Conservation (phyloP, 768 basidiomycete genomes). For the Russula virescens region DNA sequence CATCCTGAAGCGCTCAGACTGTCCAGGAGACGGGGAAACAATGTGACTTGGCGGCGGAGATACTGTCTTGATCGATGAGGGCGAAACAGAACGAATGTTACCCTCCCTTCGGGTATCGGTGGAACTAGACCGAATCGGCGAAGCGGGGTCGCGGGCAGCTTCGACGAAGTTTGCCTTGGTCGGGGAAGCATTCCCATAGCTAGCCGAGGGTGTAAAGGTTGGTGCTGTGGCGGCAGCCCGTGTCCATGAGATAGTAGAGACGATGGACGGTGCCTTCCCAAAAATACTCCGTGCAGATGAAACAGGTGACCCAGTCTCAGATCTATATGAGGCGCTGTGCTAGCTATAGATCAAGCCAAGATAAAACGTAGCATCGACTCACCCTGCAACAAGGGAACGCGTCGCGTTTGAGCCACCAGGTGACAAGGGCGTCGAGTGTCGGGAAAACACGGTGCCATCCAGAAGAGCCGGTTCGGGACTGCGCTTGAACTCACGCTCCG, state of each 20-base stretch:
- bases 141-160: neutral
- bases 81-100: neutral
- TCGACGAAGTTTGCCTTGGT: neutral
- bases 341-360: neutral
- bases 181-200: neutral
- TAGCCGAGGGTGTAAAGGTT: neutral
- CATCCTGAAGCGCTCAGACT: constrained; percentile 14
- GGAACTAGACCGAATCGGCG: constrained; percentile 1
- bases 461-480: neutral
- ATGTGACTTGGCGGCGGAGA: constrained; percentile 5
- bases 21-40: neutral
- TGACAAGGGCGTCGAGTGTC: constrained; percentile 5
- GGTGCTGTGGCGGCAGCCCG: neutral
- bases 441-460: neutral
- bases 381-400: constrained; percentile 13
- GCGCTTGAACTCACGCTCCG: neutral
- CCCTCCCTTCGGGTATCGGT: neutral
- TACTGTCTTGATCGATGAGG: constrained; percentile 9
- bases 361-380: neutral
- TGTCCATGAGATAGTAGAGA: neutral
- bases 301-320: constrained; percentile 11
- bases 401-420: constrained; percentile 6
- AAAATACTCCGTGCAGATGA: constrained; percentile 21
- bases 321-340: constrained; percentile 15
- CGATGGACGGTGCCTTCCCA: neutral